phyloP scores from a whole-genome alignment of 1,139 yeast genomes.

The Debaryomycetaceae sp. region DNA sequence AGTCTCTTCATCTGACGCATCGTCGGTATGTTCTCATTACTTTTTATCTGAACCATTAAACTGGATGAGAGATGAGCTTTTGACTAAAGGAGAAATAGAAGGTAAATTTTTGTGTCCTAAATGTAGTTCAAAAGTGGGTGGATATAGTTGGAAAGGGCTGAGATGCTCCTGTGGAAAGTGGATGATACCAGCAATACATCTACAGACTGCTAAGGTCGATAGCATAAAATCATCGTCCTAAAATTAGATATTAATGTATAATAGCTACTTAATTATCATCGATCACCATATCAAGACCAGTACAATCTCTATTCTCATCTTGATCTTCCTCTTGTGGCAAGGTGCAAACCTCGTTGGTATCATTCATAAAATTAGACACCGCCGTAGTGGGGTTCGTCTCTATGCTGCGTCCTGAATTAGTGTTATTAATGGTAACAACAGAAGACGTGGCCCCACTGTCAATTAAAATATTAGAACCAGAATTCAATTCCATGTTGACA shows the following conservation, averaged over 20 bases:
- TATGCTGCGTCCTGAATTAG: conserved; percentile 16
- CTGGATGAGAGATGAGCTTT: conserved; percentile 86
- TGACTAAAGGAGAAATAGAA: conserved; percentile 65
- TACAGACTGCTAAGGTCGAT: conserved; percentile 81
- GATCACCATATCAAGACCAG: conserved; percentile 51
- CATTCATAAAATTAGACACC: conserved; percentile 13
- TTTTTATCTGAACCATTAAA: conserved; percentile 78
- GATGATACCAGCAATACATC: conserved; percentile 90
- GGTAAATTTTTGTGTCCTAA: conserved; percentile 86
- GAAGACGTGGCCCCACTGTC: conserved; percentile 17
- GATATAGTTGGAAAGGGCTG: conserved; percentile 92
- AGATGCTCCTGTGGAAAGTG: conserved; percentile 94
- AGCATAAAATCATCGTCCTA: conserved; percentile 30
- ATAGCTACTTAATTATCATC: conserved; percentile 19
- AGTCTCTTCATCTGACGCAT: conserved; percentile 53
- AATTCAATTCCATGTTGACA: conserved; percentile 17
- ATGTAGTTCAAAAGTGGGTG: conserved; percentile 81
- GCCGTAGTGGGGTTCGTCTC: conserved; percentile 21
- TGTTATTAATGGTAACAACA: conserved; percentile 10
- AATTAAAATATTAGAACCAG: conserved; percentile 15
- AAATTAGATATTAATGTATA: conserved; percentile 3
- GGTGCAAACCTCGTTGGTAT: conserved; percentile 2
- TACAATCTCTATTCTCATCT: conserved; percentile 24
- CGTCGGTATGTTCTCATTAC: conserved; percentile 69
- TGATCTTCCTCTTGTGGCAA: not conserved